These are phyloP conservation scores for Amanita polypyramis DNA, from an alignment of 768 basidiomycete species.

Conservation along the genomic window DNA sequence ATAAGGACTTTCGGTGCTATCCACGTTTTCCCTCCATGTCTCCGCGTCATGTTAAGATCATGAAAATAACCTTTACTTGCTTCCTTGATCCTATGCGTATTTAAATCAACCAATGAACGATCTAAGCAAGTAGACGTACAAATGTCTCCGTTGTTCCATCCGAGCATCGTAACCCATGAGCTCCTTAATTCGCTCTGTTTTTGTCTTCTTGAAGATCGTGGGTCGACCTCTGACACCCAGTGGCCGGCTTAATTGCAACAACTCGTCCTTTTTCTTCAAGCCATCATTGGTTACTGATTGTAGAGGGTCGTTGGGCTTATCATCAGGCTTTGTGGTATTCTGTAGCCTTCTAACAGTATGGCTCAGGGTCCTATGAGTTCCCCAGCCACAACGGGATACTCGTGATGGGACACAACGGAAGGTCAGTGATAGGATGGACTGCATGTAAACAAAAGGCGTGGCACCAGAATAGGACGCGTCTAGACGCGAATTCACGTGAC, in stretches of 20 bases:
- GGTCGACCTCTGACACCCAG: conserved; percentile 71
- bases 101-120: not conserved
- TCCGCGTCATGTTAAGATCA: conserved; percentile 68
- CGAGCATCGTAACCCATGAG: conserved; percentile 62
- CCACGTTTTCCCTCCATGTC: conserved; percentile 91
- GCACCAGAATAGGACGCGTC: not conserved
- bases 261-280: conserved; percentile 11
- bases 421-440: not conserved
- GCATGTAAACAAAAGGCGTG: conserved; percentile 3
- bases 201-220: conserved; percentile 43
- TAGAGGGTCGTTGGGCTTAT: not conserved
- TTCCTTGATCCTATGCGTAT: conserved; percentile 30
- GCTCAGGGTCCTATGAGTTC: not conserved
- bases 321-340: not conserved
- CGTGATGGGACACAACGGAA: not conserved
- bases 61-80: conserved; percentile 79
- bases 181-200: conserved; percentile 55
- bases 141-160: conserved; percentile 58
- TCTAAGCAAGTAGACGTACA: conserved; percentile 24
- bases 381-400: not conserved
- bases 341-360: not conserved
- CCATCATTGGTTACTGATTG: not conserved
- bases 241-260: conserved; percentile 46
- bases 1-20: conserved; percentile 84
- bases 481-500: conserved; percentile 21